phyloP scores from a whole-genome alignment of 768 basidiomycete species.

The Suillus americanus region DNA sequence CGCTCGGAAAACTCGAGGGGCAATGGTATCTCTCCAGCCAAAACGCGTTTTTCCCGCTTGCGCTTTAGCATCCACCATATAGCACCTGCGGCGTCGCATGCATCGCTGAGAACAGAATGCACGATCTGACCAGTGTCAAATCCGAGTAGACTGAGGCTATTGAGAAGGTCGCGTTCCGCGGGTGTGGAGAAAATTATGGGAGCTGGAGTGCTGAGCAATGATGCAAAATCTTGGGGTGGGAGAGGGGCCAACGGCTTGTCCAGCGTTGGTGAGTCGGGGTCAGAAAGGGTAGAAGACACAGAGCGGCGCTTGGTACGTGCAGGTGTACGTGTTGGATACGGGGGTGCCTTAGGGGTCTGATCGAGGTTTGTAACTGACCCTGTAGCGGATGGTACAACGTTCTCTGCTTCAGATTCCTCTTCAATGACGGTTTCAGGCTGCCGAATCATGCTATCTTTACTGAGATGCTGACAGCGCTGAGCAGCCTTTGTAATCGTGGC shows the following conservation, averaged over 20 bases:
- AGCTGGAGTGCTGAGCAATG: constrained; percentile 60
- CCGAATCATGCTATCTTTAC: constrained; percentile 34
- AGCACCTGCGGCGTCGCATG: constrained; percentile 89
- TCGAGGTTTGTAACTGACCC: constrained; percentile 25
- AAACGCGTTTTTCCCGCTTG: constrained; percentile 64
- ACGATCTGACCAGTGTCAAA: constrained; percentile 94
- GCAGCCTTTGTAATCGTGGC: constrained; percentile 54
- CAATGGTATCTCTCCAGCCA: constrained; percentile 32
- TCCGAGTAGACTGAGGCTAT: constrained; percentile 70
- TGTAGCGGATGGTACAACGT: constrained; percentile 14
- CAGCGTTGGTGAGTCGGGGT: constrained; percentile 48
- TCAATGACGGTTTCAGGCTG: constrained; percentile 54
- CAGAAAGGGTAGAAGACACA: constrained; percentile 83
- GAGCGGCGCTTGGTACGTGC: constrained; percentile 95
- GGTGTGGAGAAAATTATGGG: constrained; percentile 88
- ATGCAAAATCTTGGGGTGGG: constrained; percentile 56
- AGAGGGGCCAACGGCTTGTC: constrained; percentile 45
- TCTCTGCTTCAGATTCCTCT: constrained; percentile 37
- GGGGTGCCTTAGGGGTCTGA: constrained; percentile 39
- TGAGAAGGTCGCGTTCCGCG: constrained; percentile 77
- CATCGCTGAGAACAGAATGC: constrained; percentile 89
- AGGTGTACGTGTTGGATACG: constrained; percentile 81
- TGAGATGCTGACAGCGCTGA: constrained; percentile 22
- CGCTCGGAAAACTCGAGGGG: constrained; percentile 4
- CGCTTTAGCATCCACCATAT: constrained; percentile 96